Evolutionary conservation across 345 rosid genomes (phyloP).

Genomic region (Salix arbutifolia): DNA sequence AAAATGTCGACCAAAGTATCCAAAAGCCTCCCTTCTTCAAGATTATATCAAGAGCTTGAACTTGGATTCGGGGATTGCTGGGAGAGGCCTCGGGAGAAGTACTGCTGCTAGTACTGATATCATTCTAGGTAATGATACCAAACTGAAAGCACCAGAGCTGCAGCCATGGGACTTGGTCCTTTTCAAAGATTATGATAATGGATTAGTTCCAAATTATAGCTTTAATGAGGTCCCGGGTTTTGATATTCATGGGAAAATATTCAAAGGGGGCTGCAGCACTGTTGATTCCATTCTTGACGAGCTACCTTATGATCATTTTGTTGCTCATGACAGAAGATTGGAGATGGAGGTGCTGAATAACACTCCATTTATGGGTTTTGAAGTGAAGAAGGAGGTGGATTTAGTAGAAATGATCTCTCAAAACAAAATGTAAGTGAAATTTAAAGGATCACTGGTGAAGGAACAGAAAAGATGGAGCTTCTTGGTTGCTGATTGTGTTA

Average conservation of each 20-base stretch:
- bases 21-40: constrained; percentile 69
- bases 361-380: constrained; percentile 15
- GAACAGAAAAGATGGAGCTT: not conserved
- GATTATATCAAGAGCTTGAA: constrained; percentile 90
- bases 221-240: constrained; percentile 49
- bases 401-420: constrained; percentile 58
- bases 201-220: constrained; percentile 46
- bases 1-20: constrained; percentile 72
- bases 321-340: constrained; percentile 22
- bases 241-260: constrained; percentile 54
- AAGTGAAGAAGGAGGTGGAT: constrained; percentile 49
- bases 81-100: constrained; percentile 10
- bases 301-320: constrained; percentile 26
- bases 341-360: constrained; percentile 19
- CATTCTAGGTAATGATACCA: not conserved
- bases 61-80: constrained; percentile 26
- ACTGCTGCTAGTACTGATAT: constrained; percentile 3
- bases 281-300: constrained; percentile 70
- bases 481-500: not conserved
- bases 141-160: not conserved
- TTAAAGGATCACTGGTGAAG: not conserved
- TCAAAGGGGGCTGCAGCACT: constrained; percentile 49
- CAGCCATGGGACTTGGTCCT: constrained; percentile 8
- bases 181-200: constrained; percentile 35
- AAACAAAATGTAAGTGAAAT: constrained; percentile 5